Percentiles rank a stretch among this genome's conserved stretches.
Conservation (phyloP, 768 basidiomycete genomes). For the Cubamyces sp. region DNA sequence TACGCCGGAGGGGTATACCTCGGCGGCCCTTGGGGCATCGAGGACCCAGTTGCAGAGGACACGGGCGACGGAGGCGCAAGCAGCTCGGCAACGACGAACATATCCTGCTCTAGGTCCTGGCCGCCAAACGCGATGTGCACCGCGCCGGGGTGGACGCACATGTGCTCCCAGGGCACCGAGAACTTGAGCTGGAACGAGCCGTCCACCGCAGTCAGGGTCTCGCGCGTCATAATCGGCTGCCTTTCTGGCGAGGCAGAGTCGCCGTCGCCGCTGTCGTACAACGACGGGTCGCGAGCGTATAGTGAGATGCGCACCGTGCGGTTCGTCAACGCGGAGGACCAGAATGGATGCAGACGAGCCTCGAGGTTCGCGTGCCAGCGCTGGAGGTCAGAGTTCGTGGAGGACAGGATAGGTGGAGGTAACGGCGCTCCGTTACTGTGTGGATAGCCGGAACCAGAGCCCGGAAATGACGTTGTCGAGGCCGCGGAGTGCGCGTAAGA, state of each 20-base stretch:
- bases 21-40: constrained; percentile 13
- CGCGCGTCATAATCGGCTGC: constrained; percentile 51
- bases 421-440: neutral
- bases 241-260: constrained; percentile 31
- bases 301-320: constrained; percentile 66
- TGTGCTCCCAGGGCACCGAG: constrained; percentile 66
- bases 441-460: constrained; percentile 8
- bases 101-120: constrained; percentile 44
- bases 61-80: constrained; percentile 43
- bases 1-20: neutral
- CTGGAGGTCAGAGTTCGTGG: constrained; percentile 41
- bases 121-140: constrained; percentile 63
- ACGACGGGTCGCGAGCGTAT: constrained; percentile 47
- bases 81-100: constrained; percentile 59
- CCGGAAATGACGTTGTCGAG: constrained; percentile 9
- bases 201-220: constrained; percentile 63
- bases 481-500: constrained; percentile 19
- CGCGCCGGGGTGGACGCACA: constrained; percentile 63
- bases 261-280: constrained; percentile 14
- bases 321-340: constrained; percentile 70
- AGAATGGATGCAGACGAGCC: constrained; percentile 75
- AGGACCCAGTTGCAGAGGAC: constrained; percentile 1
- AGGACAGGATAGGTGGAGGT: neutral
- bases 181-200: constrained; percentile 76
- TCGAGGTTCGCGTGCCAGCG: constrained; percentile 78